A percentile compares a stretch with the other conserved stretches of the same genome.
Evolutionary conservation across 148 eudicot genomes (phyloP).

Genomic region (Silene latifolia): DNA sequence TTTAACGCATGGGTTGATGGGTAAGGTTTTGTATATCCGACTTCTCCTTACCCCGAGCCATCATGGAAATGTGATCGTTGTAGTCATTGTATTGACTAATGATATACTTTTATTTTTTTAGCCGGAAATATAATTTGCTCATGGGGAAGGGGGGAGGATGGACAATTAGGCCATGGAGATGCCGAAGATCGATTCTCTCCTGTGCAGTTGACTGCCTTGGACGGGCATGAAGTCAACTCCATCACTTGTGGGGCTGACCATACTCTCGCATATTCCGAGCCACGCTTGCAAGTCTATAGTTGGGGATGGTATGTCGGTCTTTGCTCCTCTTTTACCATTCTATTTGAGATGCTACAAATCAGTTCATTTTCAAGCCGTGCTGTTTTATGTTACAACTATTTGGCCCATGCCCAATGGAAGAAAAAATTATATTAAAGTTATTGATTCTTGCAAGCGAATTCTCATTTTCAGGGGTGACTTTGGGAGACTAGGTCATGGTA

Average conservation of each 20-base stretch:
- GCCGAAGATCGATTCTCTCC: conserved; percentile 87
- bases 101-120: conserved; percentile 22
- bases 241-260: conserved; percentile 95
- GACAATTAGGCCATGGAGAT: conserved; percentile 93
- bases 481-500: conserved; percentile 98
- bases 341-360: background rate
- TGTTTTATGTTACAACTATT: no score
- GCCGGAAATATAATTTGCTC: conserved; percentile 91
- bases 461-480: conserved; percentile 83
- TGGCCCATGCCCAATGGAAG: no score
- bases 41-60: no score
- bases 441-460: conserved; percentile 10
- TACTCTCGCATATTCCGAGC: conserved; percentile 75
- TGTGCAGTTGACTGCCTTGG: conserved; percentile 74
- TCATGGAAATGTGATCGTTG: no score
- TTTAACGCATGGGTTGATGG: no score
- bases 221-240: conserved; percentile 67
- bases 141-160: conserved; percentile 99
- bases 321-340: background rate
- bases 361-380: background rate
- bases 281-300: conserved; percentile 67
- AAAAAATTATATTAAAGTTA: no score
- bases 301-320: conserved; percentile 83
- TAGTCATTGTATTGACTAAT: background rate
- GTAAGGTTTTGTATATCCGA: no score